phyloP scores from a whole-genome alignment of 148 eudicot species.

The Mesembryanthemum crystallinum region DNA sequence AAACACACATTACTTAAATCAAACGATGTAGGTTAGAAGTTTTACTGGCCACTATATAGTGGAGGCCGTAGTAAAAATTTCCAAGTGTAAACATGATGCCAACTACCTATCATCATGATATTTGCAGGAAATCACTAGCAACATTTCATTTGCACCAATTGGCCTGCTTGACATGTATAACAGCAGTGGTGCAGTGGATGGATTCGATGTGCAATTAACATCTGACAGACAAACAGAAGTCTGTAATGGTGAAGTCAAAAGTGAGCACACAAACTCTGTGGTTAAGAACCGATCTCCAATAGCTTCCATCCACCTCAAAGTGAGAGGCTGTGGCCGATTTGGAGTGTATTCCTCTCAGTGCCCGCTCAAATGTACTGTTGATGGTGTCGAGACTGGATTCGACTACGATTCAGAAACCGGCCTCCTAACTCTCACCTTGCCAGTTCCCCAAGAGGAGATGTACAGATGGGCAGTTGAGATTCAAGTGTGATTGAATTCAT shows the following conservation, averaged over 20 bases:
- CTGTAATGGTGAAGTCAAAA: slow-evolving; percentile 31
- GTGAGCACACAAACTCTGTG: slow-evolving; percentile 24
- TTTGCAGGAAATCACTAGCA: slow-evolving; percentile 53
- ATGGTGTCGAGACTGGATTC: slow-evolving; percentile 36
- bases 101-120: not conserved
- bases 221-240: slow-evolving; percentile 29
- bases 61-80: no score
- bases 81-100: not conserved
- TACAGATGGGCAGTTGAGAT: slow-evolving; percentile 71
- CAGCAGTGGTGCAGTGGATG: slow-evolving; percentile 68
- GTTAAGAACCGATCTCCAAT: slow-evolving; percentile 30
- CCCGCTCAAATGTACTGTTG: slow-evolving; percentile 61
- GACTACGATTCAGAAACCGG: slow-evolving; percentile 49
- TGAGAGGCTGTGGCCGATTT: slow-evolving; percentile 75
- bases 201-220: slow-evolving; percentile 36
- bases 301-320: slow-evolving; percentile 53
- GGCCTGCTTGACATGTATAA: slow-evolving; percentile 92
- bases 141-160: slow-evolving; percentile 77
- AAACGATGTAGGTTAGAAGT: no score
- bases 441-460: slow-evolving; percentile 65
- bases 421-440: slow-evolving; percentile 51
- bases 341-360: slow-evolving; percentile 68
- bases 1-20: no score
- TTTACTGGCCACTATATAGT: no score
- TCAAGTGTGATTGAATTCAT: slow-evolving; percentile 34